Base-by-base conservation (phyloP, 2,329 filamentous ascomycete species). In the Microdochium nivale region DNA sequence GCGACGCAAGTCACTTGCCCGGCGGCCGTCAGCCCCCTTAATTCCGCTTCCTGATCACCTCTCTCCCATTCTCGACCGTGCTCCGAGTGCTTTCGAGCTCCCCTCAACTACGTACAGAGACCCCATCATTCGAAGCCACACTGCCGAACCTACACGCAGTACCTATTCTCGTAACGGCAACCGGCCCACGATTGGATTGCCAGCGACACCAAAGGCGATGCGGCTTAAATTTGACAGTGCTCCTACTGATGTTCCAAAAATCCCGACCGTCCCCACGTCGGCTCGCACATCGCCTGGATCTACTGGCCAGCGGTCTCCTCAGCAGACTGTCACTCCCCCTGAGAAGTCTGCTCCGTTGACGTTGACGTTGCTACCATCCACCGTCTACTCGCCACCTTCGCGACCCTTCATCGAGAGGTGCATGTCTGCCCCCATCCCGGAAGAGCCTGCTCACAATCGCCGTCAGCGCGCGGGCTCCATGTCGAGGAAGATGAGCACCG, bases 201-300 rank as follows among this genome's bases (percentile, higher is more conserved):
- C 92, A 14, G 89, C 90, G 2, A 96, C 91, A 1, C 91, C 92
- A 27, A 85, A 89, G 70, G 90, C 90, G 1, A 95, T 96, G 90
- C 82, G 87, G 21, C 83, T 95, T 1, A 83, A 88, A 44, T 83
- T 92, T 58, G 79, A 81, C 57, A 69, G 75, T 2, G 78, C 84
- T 53, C 71, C 76, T 43, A 71, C 70, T 27, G 60, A 59, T 52
- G 71, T 76, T 52, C 82, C 84, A 0, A 75, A 78, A n/a, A 70
- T 81, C 3, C 79, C 80, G 19, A 67, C 70, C 0, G 74, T 84
- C 30, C 79, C 80, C 1, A 58, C 70, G 1, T 70, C 65, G 11
- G 79, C 77, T 10, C 74, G 73, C 58, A 65, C 69, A 2, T 73
- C 74, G 3, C 67, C 72, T 1, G 59, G 67, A 3, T 63, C 63